phyloP scores from a whole-genome alignment of 495 filamentous ascomycete genomes.

The Recurvomyces mirabilis region DNA sequence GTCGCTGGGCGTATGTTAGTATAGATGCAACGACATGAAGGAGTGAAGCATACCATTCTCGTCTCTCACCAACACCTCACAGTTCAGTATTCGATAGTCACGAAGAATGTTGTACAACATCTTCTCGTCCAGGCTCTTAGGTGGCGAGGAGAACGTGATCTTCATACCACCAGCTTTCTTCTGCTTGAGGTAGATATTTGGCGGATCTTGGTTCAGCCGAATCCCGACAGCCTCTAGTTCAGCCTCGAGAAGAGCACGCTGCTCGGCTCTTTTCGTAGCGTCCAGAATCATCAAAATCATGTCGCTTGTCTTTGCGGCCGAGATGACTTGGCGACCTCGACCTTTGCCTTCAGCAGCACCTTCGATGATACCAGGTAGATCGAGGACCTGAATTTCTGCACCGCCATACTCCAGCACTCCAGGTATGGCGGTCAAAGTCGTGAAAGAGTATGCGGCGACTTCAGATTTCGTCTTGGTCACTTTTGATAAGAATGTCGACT shows the following conservation, averaged over 20 bases:
- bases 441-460: constrained; percentile 95
- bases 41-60: constrained; percentile 54
- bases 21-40: background rate
- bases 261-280: constrained; percentile 93
- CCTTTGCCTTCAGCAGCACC: constrained; percentile 95
- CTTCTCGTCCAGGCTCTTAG: constrained; percentile 88
- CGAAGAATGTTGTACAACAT: constrained; percentile 93
- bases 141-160: constrained; percentile 83
- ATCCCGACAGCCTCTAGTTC: constrained; percentile 97
- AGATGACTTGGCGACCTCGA: constrained; percentile 91
- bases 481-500: constrained; percentile 97
- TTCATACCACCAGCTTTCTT: constrained; percentile 99
- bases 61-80: constrained; percentile 89
- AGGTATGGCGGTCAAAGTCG: constrained; percentile 93
- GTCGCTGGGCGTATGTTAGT: constrained; percentile 46
- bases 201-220: constrained; percentile 80
- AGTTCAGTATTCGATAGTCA: constrained; percentile 98
- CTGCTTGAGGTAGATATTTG: constrained; percentile 97
- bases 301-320: constrained; percentile 97
- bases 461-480: constrained; percentile 98
- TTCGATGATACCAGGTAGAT: constrained; percentile 98
- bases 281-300: constrained; percentile 95
- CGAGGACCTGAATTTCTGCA: constrained; percentile 95
- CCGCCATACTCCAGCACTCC: constrained; percentile 97
- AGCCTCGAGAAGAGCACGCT: constrained; percentile 76